Evolutionary conservation across 1,284 basidiomycete species (phyloP).

Genomic region (Apiotrichum domesticum): DNA sequence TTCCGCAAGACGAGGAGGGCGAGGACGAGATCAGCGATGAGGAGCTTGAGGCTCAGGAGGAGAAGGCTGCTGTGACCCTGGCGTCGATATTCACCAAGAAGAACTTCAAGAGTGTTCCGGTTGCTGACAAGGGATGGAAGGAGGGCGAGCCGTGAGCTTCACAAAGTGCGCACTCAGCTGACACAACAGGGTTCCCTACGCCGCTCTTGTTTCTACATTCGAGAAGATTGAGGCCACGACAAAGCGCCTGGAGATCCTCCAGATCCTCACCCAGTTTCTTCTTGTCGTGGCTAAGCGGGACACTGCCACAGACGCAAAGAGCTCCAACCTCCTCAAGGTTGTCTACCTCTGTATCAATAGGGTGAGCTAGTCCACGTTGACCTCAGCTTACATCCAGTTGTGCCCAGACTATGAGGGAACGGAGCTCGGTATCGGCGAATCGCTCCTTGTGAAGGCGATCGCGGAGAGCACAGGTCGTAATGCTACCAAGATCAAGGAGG

Average conservation of each 20-base stretch:
- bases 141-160: constrained; percentile 67
- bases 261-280: constrained; percentile 80
- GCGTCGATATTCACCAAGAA: constrained; percentile 52
- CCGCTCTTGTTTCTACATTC: constrained; percentile 83
- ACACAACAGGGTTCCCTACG: constrained; percentile 74
- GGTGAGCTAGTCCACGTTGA: constrained; percentile 50
- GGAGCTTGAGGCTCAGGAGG: constrained; percentile 54
- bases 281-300: constrained; percentile 73
- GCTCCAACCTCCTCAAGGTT: constrained; percentile 71
- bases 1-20: constrained; percentile 47
- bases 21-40: constrained; percentile 45
- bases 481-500: constrained; percentile 74
- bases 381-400: constrained; percentile 52
- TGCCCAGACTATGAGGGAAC: constrained; percentile 94
- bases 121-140: constrained; percentile 80
- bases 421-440: constrained; percentile 95
- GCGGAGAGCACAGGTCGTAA: constrained; percentile 88
- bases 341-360: constrained; percentile 97
- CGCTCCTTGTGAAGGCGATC: constrained; percentile 90
- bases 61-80: constrained; percentile 59
- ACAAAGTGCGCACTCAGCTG: not conserved
- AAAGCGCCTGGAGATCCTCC: constrained; percentile 89
- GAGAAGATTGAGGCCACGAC: constrained; percentile 89
- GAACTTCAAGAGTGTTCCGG: constrained; percentile 59
- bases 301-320: constrained; percentile 34